A percentile compares a stretch with the other conserved stretches of the same genome.
Evolutionary conservation across 2,329 filamentous ascomycete species (phyloP).

Genomic region (Neofusicoccum sp.): DNA sequence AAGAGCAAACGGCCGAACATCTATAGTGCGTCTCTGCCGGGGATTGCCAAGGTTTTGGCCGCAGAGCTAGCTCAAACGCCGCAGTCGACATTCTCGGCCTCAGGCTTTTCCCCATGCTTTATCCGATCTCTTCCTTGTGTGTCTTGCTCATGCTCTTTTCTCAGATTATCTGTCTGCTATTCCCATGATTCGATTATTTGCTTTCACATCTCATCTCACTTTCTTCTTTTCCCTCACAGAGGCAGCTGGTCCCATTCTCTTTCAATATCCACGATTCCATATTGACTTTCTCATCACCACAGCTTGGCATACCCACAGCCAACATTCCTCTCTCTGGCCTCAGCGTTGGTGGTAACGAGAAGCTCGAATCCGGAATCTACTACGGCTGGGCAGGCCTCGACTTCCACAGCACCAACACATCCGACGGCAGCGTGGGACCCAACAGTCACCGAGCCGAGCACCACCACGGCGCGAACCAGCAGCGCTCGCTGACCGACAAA

Average conservation of each 20-base stretch:
- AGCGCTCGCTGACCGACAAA: constrained; percentile 1
- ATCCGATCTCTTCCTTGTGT: background rate
- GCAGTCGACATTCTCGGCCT: no score
- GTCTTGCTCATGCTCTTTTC: background rate
- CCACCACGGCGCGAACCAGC: constrained; percentile 4
- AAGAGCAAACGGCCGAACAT: no score
- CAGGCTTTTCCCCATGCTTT: no score
- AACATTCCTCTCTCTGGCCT: constrained; percentile 73
- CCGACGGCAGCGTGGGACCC: background rate
- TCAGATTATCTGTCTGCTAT: no score
- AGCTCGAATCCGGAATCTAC: constrained; percentile 78
- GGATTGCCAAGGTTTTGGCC: no score
- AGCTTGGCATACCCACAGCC: constrained; percentile 91
- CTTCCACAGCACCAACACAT: constrained; percentile 37
- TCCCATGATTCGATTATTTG: background rate
- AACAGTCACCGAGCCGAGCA: no score
- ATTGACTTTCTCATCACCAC: background rate
- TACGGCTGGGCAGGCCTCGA: constrained; percentile 84
- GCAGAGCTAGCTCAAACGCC: no score
- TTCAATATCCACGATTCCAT: background rate
- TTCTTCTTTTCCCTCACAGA: no score
- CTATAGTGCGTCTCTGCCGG: no score
- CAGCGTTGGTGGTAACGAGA: constrained; percentile 62
- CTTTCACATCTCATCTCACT: background rate
- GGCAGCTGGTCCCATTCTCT: no score